Conservation (phyloP, 2,329 filamentous ascomycete species). For the Ilyonectria destructans region DNA sequence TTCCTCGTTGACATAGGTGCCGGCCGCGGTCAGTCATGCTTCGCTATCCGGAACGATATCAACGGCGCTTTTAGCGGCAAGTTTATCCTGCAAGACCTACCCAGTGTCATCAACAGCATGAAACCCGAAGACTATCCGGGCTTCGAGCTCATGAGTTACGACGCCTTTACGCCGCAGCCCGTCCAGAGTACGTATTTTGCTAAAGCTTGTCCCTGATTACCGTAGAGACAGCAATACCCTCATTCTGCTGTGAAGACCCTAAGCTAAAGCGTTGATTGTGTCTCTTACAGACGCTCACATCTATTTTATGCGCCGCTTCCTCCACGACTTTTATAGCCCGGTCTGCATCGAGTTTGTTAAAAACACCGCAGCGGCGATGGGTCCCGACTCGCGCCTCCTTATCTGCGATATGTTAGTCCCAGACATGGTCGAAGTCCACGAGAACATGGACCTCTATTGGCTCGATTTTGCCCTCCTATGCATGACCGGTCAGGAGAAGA, state of each 20-base stretch:
- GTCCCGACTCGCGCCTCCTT: constrained; percentile 52
- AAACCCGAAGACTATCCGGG: constrained; percentile 40
- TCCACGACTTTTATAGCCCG: constrained; percentile 53
- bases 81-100: constrained; percentile 55
- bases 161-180: constrained; percentile 41
- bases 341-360: constrained; percentile 52
- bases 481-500: constrained; percentile 55
- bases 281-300: constrained; percentile 49
- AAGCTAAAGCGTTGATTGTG: not conserved
- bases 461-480: constrained; percentile 51
- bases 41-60: constrained; percentile 50
- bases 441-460: constrained; percentile 51
- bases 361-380: constrained; percentile 52
- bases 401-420: constrained; percentile 56
- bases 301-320: constrained; percentile 54
- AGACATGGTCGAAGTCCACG: constrained; percentile 48
- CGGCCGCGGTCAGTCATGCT: constrained; percentile 51
- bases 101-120: constrained; percentile 50
- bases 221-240: no score
- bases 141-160: constrained; percentile 48
- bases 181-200: constrained; percentile 39
- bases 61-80: constrained; percentile 43
- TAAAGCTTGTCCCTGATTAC: not conserved
- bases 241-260: accelerated
- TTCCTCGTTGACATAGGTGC: constrained; percentile 54